Base-by-base conservation (phyloP, 2,329 filamentous ascomycete genomes). In the Fusarium drepaniforme region DNA sequence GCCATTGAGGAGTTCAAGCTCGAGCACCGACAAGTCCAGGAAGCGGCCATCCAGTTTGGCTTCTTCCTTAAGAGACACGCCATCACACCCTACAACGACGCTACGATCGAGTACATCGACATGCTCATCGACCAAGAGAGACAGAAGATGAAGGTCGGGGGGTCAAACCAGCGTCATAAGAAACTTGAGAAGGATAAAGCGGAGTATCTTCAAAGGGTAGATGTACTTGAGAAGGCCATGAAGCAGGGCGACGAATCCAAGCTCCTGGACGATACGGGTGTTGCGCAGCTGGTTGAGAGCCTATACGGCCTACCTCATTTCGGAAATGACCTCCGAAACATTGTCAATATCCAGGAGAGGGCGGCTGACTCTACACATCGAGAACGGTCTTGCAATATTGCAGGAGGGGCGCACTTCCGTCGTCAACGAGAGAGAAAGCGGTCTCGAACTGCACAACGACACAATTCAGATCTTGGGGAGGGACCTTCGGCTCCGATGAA, bases 61-160 rank as follows among this genome's bases (percentile, higher is more conserved):
- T 59, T 72, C 15, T 70, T 70, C 21, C 46, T 70, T 2, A 40
- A 72, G 38, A 46, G 60, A 7, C 51, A 72, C 0, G 64, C 64
- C 3, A 72, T 65, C 4, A 70, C 67, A 0, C 64, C 70, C 5
- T 67, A 70, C 16, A 72, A 72, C 8, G 64, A 70, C 7, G 70
- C 59, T 0, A 67, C 67, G 1, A 5, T 72, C 1, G 59, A 64
- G 8, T 70, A 72, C 33, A 8, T 70, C 1, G 64, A 70, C 44
- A 67, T 70, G 70, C 59, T 72, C 1, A 67, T 70, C 2, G 38
- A 70, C 0, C 42, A 67, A 5, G 67, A 72, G 44, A 61, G 28
- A 1, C 21, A 63, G 25, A 72, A 62, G 15, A 60, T 70, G 3
- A 37, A 70, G n/a, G 57, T 25, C 16, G 67, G 67, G 4, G 62